Base-by-base conservation (phyloP, 768 basidiomycete genomes). In the Ephemerocybe angulata region DNA sequence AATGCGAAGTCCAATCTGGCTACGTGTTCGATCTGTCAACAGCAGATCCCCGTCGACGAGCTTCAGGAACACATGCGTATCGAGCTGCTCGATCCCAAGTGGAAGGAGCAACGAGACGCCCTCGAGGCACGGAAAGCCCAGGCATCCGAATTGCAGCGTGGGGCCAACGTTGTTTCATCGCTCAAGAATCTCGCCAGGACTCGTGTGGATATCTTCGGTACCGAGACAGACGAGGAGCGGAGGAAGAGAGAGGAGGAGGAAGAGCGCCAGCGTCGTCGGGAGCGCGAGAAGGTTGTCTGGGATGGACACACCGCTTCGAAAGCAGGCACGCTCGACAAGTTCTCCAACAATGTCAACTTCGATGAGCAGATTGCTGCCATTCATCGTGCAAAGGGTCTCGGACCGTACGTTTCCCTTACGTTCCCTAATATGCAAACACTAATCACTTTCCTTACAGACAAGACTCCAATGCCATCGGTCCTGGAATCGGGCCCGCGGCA, bases 301-400 rank as follows among this genome's bases (percentile, higher is more conserved):
- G 97, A 98, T 71, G 97, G 97, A 63, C 95, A 98, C 70, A 95
- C 95, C 1, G 90, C 93, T 41, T 90, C 93, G 41, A 98, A 95
- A 73, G 88, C 88, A 47, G 85, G 84, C 61, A 97, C 93, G 1
- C 77, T 94, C 65, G 90, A 94, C 79, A 93, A 93, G 66, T 99
- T 88, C 76, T 94, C 94, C 47, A 86, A 85, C 15, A 88, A 88
- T 58, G 93, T 91, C 76, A 95, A 93, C 67, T 87, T 98, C 67
- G 93, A 98, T 73, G 94, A 98, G 65, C 97, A 99, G 68, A 99
- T 99, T 68, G 92, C 92, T 41, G 93, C 94, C 46, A 93, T 98
- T 55, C 95, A 97, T 72, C 88, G 88, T 54, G 84, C 93, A 24
- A 93, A 93, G 68, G 93, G 93, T 71, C 81, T 96, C 29, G 87